Conservation (phyloP, 2,329 filamentous ascomycete genomes). For the Colletotrichum graminicola region DNA sequence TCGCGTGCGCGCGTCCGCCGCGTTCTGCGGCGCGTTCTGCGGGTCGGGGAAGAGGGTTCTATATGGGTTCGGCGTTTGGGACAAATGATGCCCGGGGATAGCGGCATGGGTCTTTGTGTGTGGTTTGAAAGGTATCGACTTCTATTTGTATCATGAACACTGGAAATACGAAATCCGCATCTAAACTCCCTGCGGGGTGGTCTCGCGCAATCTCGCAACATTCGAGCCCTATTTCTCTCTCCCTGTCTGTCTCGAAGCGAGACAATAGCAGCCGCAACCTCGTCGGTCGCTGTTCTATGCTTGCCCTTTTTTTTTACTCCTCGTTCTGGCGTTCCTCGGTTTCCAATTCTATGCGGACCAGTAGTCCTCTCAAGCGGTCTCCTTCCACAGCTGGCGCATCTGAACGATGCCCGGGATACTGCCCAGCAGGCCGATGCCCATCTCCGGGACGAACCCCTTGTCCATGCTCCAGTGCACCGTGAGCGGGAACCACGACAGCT, state of each 20-base stretch:
- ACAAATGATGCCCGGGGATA: neutral
- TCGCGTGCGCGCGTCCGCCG: too few relatives aligned
- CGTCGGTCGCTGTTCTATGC: neutral
- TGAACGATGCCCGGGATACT: slow-evolving; percentile 59
- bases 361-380: slow-evolving; percentile 49
- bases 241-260: neutral
- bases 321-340: neutral
- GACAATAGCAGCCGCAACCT: neutral
- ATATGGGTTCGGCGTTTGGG: neutral
- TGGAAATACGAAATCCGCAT: slow-evolving; percentile 14
- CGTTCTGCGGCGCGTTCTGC: too few relatives aligned
- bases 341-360: neutral
- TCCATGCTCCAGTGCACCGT: slow-evolving; percentile 87
- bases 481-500: slow-evolving; percentile 83
- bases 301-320: too few relatives aligned
- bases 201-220: neutral
- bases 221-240: too few relatives aligned
- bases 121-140: neutral
- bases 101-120: neutral
- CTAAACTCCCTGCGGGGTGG: neutral
- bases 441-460: slow-evolving; percentile 64
- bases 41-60: neutral
- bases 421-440: slow-evolving; percentile 57
- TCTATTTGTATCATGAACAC: slow-evolving; percentile 30
- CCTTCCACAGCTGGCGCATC: slow-evolving; percentile 60